phyloP scores from a whole-genome alignment of 2,329 filamentous ascomycete genomes.

The Coniochaeta prunicola region DNA sequence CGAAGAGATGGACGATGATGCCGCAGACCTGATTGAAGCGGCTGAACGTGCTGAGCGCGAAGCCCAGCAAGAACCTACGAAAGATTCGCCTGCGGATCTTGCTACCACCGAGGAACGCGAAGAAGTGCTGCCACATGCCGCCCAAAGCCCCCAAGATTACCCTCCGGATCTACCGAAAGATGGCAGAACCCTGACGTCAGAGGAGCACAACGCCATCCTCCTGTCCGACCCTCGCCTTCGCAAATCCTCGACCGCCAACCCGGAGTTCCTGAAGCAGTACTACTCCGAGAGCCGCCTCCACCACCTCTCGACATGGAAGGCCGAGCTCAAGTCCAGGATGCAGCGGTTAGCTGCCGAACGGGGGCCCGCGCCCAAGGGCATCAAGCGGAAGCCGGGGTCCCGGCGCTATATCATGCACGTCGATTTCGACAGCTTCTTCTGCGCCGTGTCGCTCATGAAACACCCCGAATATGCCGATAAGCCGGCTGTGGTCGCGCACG shows the following conservation, averaged over 20 bases:
- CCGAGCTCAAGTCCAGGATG: slow-evolving; percentile 82
- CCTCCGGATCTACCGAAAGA: neutral
- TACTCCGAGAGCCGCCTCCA: slow-evolving; percentile 93
- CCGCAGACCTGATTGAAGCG: slow-evolving; percentile 8
- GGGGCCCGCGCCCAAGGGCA: slow-evolving; percentile 28
- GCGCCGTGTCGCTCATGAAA: slow-evolving; percentile 77
- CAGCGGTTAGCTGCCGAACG: slow-evolving; percentile 74
- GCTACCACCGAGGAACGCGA: neutral
- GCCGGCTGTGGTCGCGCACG: slow-evolving; percentile 84
- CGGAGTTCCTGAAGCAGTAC: slow-evolving; percentile 87
- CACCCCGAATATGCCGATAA: slow-evolving; percentile 69
- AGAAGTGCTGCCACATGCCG: neutral
- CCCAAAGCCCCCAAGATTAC: neutral
- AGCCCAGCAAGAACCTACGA: neutral
- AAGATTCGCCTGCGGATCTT: neutral
- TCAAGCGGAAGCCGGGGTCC: slow-evolving; percentile 51
- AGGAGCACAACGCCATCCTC: slow-evolving; percentile 84
- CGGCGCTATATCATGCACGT: slow-evolving; percentile 87
- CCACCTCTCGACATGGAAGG: slow-evolving; percentile 94
- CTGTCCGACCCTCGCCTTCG: slow-evolving; percentile 78
- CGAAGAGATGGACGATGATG: slow-evolving; percentile 30
- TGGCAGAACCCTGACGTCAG: slow-evolving; percentile 58
- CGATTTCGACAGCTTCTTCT: slow-evolving; percentile 98
- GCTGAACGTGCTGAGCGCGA: neutral
- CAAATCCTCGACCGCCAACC: slow-evolving; percentile 86